phyloP scores from a whole-genome alignment of 176 grass and related monocot species.

The Hsuehochloa calcarea region DNA sequence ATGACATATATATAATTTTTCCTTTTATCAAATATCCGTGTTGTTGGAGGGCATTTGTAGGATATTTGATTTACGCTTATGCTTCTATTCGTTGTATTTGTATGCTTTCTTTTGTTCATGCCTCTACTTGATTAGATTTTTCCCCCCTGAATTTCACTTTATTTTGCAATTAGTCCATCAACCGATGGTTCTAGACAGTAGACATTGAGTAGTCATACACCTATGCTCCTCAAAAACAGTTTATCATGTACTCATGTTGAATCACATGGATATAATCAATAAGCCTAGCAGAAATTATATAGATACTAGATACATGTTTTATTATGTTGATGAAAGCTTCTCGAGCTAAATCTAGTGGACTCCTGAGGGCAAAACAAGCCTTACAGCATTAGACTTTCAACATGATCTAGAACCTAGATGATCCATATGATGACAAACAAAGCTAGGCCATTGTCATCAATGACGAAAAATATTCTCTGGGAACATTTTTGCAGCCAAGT shows the following conservation, averaged over 20 bases:
- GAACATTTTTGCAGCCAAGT: constrained; percentile 24
- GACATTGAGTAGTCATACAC: neutral
- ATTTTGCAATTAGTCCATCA: neutral
- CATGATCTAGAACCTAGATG: neutral
- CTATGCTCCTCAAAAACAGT: neutral
- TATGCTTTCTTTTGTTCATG: neutral
- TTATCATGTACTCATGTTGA: neutral
- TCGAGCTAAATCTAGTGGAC: neutral
- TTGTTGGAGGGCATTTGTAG: constrained; percentile 5
- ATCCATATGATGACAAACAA: neutral
- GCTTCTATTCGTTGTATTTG: constrained; percentile 5
- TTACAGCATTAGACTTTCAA: neutral
- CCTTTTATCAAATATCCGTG: neutral
- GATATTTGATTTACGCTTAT: constrained; percentile 1
- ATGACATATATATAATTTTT: too few relatives aligned
- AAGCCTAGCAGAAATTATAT: neutral
- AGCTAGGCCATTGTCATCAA: neutral
- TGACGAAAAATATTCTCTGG: neutral
- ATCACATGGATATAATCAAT: neutral
- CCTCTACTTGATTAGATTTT: neutral
- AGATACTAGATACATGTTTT: neutral
- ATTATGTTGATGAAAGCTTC: neutral
- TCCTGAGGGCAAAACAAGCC: neutral
- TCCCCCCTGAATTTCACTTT: neutral
- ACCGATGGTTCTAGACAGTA: neutral